phyloP scores from a whole-genome alignment of 169 alveolate species.

The Plasmodium gonderi region DNA sequence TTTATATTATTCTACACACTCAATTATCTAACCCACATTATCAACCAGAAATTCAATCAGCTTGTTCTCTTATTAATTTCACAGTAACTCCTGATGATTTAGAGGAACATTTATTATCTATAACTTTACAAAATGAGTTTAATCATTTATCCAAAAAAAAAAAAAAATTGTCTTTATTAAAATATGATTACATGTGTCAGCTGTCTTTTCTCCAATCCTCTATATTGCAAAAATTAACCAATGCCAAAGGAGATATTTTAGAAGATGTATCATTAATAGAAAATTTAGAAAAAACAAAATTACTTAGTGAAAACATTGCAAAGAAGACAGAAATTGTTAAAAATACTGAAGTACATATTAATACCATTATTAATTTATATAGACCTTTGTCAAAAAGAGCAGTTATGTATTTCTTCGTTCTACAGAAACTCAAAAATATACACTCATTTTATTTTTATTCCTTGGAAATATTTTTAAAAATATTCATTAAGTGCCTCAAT shows the following conservation, averaged over 20 bases:
- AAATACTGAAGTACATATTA: conserved; percentile 93
- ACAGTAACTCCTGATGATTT: conserved; percentile 94
- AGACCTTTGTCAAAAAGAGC: conserved; percentile 96
- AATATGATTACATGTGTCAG: conserved; percentile 94
- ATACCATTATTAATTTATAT: conserved; percentile 94
- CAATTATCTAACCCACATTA: conserved; percentile 96
- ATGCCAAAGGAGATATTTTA: conserved; percentile 93
- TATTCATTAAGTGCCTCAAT: conserved; percentile 94
- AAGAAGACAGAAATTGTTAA: conserved; percentile 95
- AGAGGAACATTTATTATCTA: conserved; percentile 95
- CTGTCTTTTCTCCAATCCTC: conserved; percentile 94
- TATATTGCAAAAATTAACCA: conserved; percentile 91
- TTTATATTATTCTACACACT: conserved; percentile 93
- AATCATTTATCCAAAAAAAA: conserved; percentile 92
- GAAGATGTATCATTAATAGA: conserved; percentile 95
- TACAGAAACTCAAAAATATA: conserved; percentile 87
- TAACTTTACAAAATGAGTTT: conserved; percentile 95
- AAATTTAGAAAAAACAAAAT: conserved; percentile 94
- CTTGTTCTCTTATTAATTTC: conserved; percentile 94
- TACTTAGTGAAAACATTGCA: conserved; percentile 93
- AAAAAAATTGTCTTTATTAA: conserved; percentile 93
- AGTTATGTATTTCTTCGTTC: conserved; percentile 93
- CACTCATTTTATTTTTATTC: conserved; percentile 86
- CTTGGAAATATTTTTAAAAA: conserved; percentile 94
- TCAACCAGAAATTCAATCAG: conserved; percentile 97